These are phyloP conservation scores for Pythium periplocum DNA, from an alignment of 352 stramenopile species.

Conservation along the genomic window DNA sequence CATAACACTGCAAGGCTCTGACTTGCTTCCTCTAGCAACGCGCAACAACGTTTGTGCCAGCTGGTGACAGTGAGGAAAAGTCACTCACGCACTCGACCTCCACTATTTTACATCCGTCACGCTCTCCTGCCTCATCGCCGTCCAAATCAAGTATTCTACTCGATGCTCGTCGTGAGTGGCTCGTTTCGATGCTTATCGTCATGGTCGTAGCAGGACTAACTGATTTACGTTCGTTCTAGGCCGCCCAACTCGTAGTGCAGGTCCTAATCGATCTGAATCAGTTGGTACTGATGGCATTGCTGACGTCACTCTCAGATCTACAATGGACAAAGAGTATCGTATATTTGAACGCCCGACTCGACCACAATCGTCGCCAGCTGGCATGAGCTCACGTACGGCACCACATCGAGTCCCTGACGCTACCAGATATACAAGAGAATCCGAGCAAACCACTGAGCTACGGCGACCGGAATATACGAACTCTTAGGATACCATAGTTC, in stretches of 20 bases:
- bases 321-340: background rate
- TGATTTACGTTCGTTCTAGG: background rate
- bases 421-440: conserved; percentile 5
- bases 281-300: too few relatives aligned
- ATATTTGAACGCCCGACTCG: conserved; percentile 19
- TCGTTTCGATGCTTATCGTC: too few relatives aligned
- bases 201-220: too few relatives aligned
- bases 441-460: background rate
- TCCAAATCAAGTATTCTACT: conserved; percentile 4
- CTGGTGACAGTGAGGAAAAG: conserved; percentile 23
- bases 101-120: background rate
- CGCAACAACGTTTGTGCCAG: conserved; percentile 33
- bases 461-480: too few relatives aligned
- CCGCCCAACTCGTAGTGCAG: conserved; percentile 13
- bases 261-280: conserved; percentile 3
- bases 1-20: too few relatives aligned
- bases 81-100: conserved; percentile 34
- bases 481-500: background rate
- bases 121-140: conserved; percentile 11
- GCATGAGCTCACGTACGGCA: conserved; percentile 3
- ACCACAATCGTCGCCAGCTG: conserved; percentile 46
- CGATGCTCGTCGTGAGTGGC: conserved; percentile 10
- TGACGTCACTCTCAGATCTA: too few relatives aligned
- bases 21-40: conserved; percentile 26
- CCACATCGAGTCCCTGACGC: background rate